Conservation (phyloP, 2,329 filamentous ascomycete genomes). For the Exophiala phaeomuriformis region DNA sequence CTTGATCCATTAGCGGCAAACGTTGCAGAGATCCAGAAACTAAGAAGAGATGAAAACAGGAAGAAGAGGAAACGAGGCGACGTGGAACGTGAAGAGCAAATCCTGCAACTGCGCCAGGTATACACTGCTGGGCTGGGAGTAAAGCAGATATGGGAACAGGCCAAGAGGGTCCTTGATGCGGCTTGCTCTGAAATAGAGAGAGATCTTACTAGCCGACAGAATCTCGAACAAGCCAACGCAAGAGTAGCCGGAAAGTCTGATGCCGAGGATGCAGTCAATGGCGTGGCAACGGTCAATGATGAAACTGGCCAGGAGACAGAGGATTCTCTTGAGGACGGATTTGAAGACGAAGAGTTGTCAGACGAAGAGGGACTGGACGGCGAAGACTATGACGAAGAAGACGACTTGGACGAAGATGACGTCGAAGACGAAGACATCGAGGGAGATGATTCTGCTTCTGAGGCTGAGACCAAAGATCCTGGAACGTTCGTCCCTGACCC, state of each 20-base stretch:
- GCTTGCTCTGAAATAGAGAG: slow-evolving; percentile 25
- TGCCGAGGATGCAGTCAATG: neutral
- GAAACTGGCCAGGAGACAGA: slow-evolving; percentile 13
- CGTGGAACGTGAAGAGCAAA: slow-evolving; percentile 40
- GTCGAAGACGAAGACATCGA: slow-evolving; percentile 28
- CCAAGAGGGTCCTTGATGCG: slow-evolving; percentile 63
- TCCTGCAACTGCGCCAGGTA: slow-evolving; percentile 72
- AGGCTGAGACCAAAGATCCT: slow-evolving; percentile 34
- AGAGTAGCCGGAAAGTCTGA: no score
- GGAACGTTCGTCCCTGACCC: slow-evolving; percentile 63
- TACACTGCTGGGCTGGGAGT: slow-evolving; percentile 82
- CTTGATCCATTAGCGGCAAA: slow-evolving; percentile 70
- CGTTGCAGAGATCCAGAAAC: slow-evolving; percentile 64
- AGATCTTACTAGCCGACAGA: slow-evolving; percentile 31
- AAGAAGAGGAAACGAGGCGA: slow-evolving; percentile 27
- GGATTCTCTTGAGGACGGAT: slow-evolving; percentile 18
- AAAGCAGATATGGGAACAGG: slow-evolving; percentile 90
- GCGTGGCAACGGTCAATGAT: slow-evolving; percentile 8
- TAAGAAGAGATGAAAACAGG: slow-evolving; percentile 61
- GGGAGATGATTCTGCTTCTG: slow-evolving; percentile 27
- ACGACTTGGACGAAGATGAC: slow-evolving; percentile 36
- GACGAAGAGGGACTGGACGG: slow-evolving; percentile 27
- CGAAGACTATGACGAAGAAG: slow-evolving; percentile 25
- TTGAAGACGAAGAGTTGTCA: slow-evolving; percentile 5
- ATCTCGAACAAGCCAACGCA: slow-evolving; percentile 28